Evolutionary conservation across 169 alveolate genomes (phyloP).

Genomic region (Theileria equi): DNA sequence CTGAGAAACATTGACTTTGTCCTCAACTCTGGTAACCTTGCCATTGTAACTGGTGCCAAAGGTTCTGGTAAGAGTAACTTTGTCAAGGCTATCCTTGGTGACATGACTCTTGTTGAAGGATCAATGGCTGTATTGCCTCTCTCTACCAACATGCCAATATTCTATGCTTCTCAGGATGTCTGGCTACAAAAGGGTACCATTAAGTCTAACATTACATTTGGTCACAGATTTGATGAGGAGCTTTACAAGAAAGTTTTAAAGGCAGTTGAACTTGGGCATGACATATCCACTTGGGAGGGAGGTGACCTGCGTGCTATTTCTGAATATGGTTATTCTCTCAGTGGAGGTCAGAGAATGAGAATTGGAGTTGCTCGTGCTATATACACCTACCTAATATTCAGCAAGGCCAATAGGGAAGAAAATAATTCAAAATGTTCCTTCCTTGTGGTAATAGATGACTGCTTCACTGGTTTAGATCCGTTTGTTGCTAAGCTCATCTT

Average conservation of each 20-base stretch:
- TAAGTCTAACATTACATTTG: constrained; percentile 44
- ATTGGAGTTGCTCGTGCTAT: constrained; percentile 90
- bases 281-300: constrained; percentile 41
- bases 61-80: constrained; percentile 61
- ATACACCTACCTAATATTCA: constrained; percentile 69
- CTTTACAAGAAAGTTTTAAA: constrained; percentile 19
- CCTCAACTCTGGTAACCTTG: constrained; percentile 43
- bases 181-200: constrained; percentile 53
- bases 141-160: constrained; percentile 53
- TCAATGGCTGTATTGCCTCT: constrained; percentile 62
- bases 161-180: constrained; percentile 57
- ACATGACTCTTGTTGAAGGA: constrained; percentile 57
- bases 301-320: constrained; percentile 47
- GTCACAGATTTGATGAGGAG: constrained; percentile 33
- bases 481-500: constrained; percentile 57
- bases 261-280: constrained; percentile 32
- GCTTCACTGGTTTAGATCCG: constrained; percentile 70
- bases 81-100: constrained; percentile 59
- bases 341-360: constrained; percentile 93
- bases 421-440: constrained; percentile 30
- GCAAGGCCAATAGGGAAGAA: constrained; percentile 41
- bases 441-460: constrained; percentile 69
- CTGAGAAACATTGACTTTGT: constrained; percentile 17
- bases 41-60: constrained; percentile 44
- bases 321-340: constrained; percentile 59